Evolutionary conservation across 176 grass and related monocot species (phyloP).

Genomic region (Chrysopogon serrulatus): DNA sequence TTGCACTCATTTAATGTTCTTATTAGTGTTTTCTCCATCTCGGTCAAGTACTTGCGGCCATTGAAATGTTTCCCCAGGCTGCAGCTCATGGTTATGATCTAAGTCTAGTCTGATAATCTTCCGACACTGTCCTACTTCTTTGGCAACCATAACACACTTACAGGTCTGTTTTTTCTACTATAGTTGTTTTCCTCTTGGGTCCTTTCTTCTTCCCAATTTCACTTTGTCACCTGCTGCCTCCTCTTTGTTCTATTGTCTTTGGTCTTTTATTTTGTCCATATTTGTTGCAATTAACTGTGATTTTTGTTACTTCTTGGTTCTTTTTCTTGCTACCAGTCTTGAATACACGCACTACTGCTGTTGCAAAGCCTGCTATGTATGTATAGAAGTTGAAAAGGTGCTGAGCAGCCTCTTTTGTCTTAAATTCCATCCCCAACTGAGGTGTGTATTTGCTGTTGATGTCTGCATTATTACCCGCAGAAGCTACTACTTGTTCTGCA

Average conservation of each 20-base stretch:
- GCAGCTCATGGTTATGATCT: too few species aligned
- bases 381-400: neutral
- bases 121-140: neutral
- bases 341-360: neutral
- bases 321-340: neutral
- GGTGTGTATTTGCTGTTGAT: neutral
- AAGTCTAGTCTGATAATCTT: neutral
- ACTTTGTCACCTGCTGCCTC: too few species aligned
- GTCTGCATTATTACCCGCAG: neutral
- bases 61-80: too few species aligned
- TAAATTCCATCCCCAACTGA: neutral
- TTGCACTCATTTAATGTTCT: too few species aligned
- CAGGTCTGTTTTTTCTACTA: neutral
- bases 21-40: too few species aligned
- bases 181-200: too few species aligned
- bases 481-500: neutral
- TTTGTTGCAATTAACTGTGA: neutral
- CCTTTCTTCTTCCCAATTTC: too few species aligned
- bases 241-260: too few species aligned
- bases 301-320: neutral
- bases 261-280: neutral
- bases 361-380: neutral
- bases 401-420: neutral
- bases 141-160: neutral
- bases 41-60: too few species aligned